Base-by-base conservation (phyloP, 192 early-diverging fungal genomes). In the Allomyces arbusculus region DNA sequence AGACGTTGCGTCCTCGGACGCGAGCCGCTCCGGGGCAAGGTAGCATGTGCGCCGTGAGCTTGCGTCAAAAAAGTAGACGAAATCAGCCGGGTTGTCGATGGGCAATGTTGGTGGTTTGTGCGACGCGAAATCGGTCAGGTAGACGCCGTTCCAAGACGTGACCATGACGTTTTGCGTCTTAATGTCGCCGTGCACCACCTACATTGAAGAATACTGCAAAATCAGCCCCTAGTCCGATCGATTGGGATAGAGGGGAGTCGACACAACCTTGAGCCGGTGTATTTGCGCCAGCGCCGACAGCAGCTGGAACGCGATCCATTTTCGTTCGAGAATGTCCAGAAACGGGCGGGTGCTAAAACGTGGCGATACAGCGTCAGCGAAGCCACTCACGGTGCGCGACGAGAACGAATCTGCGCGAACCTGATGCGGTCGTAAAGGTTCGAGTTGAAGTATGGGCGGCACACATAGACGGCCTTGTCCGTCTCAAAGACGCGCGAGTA, bases 401-500 rank as follows among this genome's bases (percentile, higher is more conserved):
- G 0, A 1, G 9, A 10, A 24, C 68, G 5, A n/a, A 65, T 8
- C 1, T 9, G 33, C 20, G 22, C 24, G 23, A 61, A 87, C 87
- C 87, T 89, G 40, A 96, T 91, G 9, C 92, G 86, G 76, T 98
- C 95, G 63, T 98, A 98, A n/a, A 98, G 81, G 78, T 86, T 95
- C 70, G 84, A 85, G 67, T 89, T 89, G 65, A 96, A 74, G 69
- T 87, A 88, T 71, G 94, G 93, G 16, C 95, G 79, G 64, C 94
- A 76, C 64, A 95, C 66, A 65, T 95, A 98, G 20, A 87, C 91
- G 10, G 92, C 93, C 23, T 82, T 79, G 9, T 94, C 90, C 6
- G 94, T 95, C 70, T 95, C 92, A 33, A 94, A 66, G 24, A 95
- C 81, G 24, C 78, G 77, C 63, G 88, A 82, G 64, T 89, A 91